Base-by-base conservation (phyloP, 257 asterid species). In the Paulownia fortunei region DNA sequence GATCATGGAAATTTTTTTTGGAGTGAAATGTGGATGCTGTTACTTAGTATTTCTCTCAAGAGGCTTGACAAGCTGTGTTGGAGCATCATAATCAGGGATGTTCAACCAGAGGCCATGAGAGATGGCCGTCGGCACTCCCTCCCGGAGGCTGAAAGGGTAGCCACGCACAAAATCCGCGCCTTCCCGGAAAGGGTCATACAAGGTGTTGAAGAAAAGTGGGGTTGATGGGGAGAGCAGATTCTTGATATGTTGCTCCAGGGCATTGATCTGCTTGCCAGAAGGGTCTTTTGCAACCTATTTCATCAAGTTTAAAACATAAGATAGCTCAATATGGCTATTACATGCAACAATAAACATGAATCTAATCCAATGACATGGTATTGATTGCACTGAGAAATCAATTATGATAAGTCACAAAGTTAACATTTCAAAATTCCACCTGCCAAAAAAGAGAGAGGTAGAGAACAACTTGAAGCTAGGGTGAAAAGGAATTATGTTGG, bases 31-130 rank as follows among this genome's bases (percentile, higher is more conserved):
- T 3, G 21, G 7, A 2, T 19, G 5, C 36, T 34, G 18, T 62
- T 77, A 93, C 98, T 85, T 88, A 8, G 87, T 80, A 80, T 94
- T 94, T 81, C 97, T 84, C 81, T 94, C 98, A 0, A 75, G 89
- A 30, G 98, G 98, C 89, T 92, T 94, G 81, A 94, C 98, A 5
- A 94, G 97, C 82, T 94, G 98, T 2, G 98, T 94, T n/a, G 97
- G 98, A 6, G 98, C 98, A 49, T 94, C 98, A 24, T 94, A 94
- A 76, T 94, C 98, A 30, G 98, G 98, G 39, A 94, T 92, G 83
- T 94, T 94, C 60, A 94, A 70, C 98, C 98, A 94, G 76, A 94
- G 93, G 62, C 98, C 97, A 46, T 92, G 98, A 6, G 97, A 92
- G 68, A 94, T 92, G 0, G 97, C 98, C 0, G 97, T 94, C 0